Evolutionary conservation across 176 grass and related monocot species (phyloP), one percentile per base, ranked within the genome.

Genomic region (Oryza coarctata): DNA sequence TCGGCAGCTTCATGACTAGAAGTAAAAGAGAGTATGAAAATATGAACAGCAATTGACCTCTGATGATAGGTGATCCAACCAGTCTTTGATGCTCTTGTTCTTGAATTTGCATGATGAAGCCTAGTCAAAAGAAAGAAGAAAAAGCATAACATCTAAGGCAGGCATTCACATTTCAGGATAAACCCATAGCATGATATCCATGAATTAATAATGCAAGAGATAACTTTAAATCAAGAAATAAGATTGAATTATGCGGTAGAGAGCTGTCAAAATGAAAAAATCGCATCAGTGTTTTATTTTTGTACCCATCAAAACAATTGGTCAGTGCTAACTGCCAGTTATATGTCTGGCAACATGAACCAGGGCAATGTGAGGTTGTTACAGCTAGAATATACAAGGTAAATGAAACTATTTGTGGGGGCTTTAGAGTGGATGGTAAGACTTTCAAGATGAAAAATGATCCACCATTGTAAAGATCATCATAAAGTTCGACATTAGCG

Each of bases 71-170:
- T 85, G 88, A 17, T 66, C 86, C 73, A 91, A 84, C 86, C 86
- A 91, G 30, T 94, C 92, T 68, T 87, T 94, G 22, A 94, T 75
- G 63, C 67, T 85, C 57, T 85, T 89, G 75, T 91, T 94, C 81
- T 87, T 91, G 81, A 87, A 87, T 89, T 89, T 94, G 84, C 61
- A 89, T 60, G 87, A 87, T 79, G 81, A 88, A 76, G 68, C 86
- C 92, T 94, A 80, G 30, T 64, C 45, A 58, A 66, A 45, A 41
- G 58, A 60, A 64, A 33, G 7, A 4, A 65, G 35, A 85, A 70
- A 60, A 62, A 78, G 1, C 58, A 82, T 20, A 41, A 79, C 73
- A 27, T 11, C 74, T 50, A 88, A 52, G 30, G 41, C 26, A 73
- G 23, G 41, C 13, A 34, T 65, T 83, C 70, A 55, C 3, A 75